phyloP scores from a whole-genome alignment of 306 rosid genomes.

The Dalbergia cultrata region DNA sequence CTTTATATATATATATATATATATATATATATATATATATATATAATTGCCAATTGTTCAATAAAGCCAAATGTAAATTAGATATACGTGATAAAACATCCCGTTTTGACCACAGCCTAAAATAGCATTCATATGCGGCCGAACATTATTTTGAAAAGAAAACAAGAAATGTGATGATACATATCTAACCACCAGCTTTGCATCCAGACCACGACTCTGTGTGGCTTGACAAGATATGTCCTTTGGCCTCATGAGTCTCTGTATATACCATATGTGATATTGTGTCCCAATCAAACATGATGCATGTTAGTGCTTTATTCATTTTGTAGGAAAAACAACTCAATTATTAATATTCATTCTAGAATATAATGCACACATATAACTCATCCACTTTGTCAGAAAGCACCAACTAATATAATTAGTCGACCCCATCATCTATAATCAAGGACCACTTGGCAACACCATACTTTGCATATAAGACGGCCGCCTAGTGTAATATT shows the following conservation, averaged over 20 bases:
- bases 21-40: too few species aligned
- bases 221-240: slow-evolving; percentile 38
- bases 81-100: too few species aligned
- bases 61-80: too few species aligned
- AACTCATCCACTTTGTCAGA: slow-evolving; percentile 35
- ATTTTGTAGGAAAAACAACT: neutral
- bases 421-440: neutral
- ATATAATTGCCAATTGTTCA: too few species aligned
- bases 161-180: neutral
- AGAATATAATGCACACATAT: neutral
- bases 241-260: neutral
- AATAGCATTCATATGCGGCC: neutral
- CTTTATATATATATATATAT: too few species aligned
- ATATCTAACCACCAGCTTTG: slow-evolving; percentile 32
- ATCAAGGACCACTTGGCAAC: slow-evolving; percentile 28
- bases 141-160: neutral
- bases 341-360: neutral
- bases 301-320: slow-evolving; percentile 22
- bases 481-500: neutral
- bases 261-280: neutral
- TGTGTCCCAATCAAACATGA: slow-evolving; percentile 11
- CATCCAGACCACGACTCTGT: slow-evolving; percentile 10
- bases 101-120: neutral
- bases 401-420: slow-evolving; percentile 28
- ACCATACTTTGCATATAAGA: slow-evolving; percentile 27